phyloP scores from a whole-genome alignment of 2,329 filamentous ascomycete species.

The Raffaelea deltoideospora region DNA sequence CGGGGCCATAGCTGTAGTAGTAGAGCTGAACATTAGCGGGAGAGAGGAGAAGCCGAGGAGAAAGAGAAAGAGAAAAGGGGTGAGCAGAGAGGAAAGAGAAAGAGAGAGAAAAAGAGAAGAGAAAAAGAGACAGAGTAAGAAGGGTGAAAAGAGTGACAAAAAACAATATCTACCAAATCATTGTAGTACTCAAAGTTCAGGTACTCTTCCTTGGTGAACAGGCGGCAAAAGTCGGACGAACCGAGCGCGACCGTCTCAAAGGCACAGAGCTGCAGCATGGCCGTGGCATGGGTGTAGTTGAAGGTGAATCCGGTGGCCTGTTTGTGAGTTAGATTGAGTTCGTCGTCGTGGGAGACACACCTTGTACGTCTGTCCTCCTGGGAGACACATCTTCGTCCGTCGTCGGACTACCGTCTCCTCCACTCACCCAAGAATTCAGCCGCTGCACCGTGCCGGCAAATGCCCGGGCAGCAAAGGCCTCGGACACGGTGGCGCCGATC shows the following conservation, averaged over 20 bases:
- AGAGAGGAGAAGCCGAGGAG: constrained; percentile 3
- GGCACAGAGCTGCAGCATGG: constrained; percentile 23
- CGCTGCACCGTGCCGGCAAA: constrained; percentile 16
- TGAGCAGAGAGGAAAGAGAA: too few species aligned
- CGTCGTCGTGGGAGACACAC: too few species aligned
- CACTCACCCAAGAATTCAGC: constrained; percentile 10
- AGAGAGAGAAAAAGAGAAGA: too few species aligned
- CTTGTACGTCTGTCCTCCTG: too few species aligned
- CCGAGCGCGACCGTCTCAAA: constrained; percentile 22
- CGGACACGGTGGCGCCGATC: constrained; percentile 13
- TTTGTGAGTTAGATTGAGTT: not conserved
- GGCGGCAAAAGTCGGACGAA: constrained; percentile 24
- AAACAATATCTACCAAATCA: constrained; percentile 21
- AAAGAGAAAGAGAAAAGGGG: too few species aligned
- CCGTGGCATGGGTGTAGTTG: constrained; percentile 19
- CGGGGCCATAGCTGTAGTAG: constrained; percentile 18
- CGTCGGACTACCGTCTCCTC: too few species aligned
- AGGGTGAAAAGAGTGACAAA: constrained; percentile 5
- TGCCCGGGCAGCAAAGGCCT: constrained; percentile 11
- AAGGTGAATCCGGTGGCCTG: constrained; percentile 14
- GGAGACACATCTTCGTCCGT: too few species aligned
- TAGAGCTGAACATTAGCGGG: constrained; percentile 13
- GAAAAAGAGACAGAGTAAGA: not conserved
- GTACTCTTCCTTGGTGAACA: constrained; percentile 26
- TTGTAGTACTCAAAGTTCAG: constrained; percentile 27